A percentile compares a stretch with the other conserved stretches of the same genome.
phyloP scores from a whole-genome alignment of 495 filamentous ascomycete species.

The Gamarada debralockiae region DNA sequence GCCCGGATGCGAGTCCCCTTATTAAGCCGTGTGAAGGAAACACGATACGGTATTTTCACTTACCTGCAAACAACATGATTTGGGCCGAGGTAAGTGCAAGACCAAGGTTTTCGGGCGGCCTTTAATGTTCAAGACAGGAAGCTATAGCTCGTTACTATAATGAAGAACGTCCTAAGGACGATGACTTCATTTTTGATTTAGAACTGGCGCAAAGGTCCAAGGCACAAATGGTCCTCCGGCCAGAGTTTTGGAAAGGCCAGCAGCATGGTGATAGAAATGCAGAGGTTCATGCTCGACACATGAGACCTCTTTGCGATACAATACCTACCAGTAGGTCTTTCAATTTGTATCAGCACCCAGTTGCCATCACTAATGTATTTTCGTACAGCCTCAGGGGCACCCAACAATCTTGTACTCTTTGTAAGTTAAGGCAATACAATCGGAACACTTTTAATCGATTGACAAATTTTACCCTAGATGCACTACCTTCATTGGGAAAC shows the following conservation, averaged over 20 bases:
- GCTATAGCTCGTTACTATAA: conserved; percentile 12
- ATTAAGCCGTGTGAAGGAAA: background rate
- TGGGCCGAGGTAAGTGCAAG: conserved; percentile 18
- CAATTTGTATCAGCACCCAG: too few species aligned
- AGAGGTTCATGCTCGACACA: conserved; percentile 33
- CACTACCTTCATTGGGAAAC: conserved; percentile 70
- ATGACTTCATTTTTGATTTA: background rate
- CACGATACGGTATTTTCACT: conserved; percentile 7
- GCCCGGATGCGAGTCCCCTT: background rate
- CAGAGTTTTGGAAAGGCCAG: conserved; percentile 30
- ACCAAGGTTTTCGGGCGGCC: conserved; percentile 18
- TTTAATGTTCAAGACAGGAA: conserved; percentile 19
- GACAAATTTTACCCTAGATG: too few species aligned
- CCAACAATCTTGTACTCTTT: conserved; percentile 36
- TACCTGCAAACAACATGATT: conserved; percentile 17
- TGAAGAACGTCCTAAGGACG: conserved; percentile 6
- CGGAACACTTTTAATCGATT: background rate
- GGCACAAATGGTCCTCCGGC: conserved; percentile 24
- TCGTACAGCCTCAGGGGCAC: conserved; percentile 12
- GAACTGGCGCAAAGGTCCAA: background rate
- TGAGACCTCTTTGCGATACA: conserved; percentile 34
- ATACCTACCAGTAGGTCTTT: conserved; percentile 28
- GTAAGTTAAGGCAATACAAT: conserved; percentile 20
- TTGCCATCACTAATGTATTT: too few species aligned
- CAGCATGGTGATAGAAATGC: conserved; percentile 23